Evolutionary conservation across 139 green algal genomes (phyloP), one percentile per base, ranked within the genome.

Genomic region (Tetradesmus obliquus): DNA sequence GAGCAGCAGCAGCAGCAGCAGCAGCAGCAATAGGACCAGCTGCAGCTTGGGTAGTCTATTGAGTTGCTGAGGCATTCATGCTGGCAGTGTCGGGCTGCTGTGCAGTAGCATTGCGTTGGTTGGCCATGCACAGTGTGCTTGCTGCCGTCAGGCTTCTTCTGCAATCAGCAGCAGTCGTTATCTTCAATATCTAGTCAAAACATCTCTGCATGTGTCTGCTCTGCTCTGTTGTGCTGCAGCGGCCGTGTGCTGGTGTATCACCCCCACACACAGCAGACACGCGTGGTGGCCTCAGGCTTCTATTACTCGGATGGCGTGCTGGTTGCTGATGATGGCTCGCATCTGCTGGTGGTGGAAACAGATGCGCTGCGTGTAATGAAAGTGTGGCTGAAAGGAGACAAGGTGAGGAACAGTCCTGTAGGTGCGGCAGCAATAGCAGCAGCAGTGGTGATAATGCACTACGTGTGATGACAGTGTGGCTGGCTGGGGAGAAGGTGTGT

Each of bases 221-320:
- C 66, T 76, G 51, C 62, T 82, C 71, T 8, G 4, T 72, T 22
- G 9, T 79, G 17, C 62, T 45, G 54, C 45, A 87, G 93, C 8
- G 69, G 97, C 4, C 86, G 96, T 15, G 89, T 84, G 60, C 45
- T 92, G 24, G 81, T 88, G 53, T 96, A 97, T 58, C 88, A 96
- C 69, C 84, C 92, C 0, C 45, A 71, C 53, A 94, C 85, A 0
- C 12, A 79, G 0, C 20, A 74, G 5, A 94, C 95, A 22, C 45
- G 55, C 5, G 84, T 96, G 60, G 57, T 97, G 62, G 58, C 92
- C 0, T 79, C 84, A 4, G 92, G 90, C 12, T 84, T 96, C 5
- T 95, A 80, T 22, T 97, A 96, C 57, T 91, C 95, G 8, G 97
- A 97, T 84, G 95, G 95, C 13, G 93, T 97, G 6, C 94, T 95